phyloP scores from a whole-genome alignment of 139 green algal species.

The Tetraselmis chui region DNA sequence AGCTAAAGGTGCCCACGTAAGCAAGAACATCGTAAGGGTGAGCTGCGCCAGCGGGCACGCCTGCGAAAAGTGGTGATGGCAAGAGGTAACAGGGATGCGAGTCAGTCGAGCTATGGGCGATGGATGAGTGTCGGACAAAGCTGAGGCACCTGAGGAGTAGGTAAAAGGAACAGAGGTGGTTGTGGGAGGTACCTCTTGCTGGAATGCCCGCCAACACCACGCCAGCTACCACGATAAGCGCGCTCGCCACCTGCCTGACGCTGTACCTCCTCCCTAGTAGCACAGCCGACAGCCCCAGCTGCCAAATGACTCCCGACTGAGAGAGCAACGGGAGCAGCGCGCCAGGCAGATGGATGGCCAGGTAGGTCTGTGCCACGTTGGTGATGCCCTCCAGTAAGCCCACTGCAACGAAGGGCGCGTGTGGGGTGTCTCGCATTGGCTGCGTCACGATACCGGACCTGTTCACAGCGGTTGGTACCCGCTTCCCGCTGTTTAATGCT shows the following conservation, averaged over 20 bases:
- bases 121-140: too few species aligned
- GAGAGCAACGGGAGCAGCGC: not conserved
- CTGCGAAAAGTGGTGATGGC: not conserved
- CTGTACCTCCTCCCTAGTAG: conserved; percentile 1
- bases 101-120: too few species aligned
- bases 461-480: too few species aligned
- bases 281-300: not conserved
- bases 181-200: not conserved
- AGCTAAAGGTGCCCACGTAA: not conserved
- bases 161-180: too few species aligned
- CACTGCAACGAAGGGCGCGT: not conserved
- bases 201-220: not conserved
- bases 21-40: not conserved
- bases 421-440: not conserved
- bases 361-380: not conserved
- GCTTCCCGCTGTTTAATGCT: too few species aligned
- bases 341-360: not conserved
- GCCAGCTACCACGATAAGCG: not conserved
- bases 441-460: not conserved
- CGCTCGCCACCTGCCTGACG: not conserved
- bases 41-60: not conserved
- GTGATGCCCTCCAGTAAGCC: conserved; percentile 1
- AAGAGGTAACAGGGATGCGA: too few species aligned
- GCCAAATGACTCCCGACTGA: not conserved
- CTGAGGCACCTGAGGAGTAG: too few species aligned